These are phyloP conservation scores for Triglochin maritima DNA, from an alignment of 106 monocot genomes.

Conservation along the genomic window DNA sequence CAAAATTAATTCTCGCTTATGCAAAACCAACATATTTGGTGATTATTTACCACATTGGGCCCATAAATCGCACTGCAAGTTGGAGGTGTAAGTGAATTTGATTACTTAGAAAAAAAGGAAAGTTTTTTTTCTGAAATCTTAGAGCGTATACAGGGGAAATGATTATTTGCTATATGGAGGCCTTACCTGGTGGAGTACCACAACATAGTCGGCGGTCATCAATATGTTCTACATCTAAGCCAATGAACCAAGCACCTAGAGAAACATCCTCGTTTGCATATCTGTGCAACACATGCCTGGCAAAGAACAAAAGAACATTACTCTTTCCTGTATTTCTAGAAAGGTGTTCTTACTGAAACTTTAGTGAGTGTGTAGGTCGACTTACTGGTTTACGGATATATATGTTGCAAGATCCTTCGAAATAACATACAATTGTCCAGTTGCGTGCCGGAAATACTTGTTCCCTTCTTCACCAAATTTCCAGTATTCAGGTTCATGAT, in stretches of 20 bases:
- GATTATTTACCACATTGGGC: too few species aligned
- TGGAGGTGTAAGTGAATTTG: too few species aligned
- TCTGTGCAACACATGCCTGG: slow-evolving; percentile 34
- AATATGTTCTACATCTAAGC: slow-evolving; percentile 40
- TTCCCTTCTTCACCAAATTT: slow-evolving; percentile 93
- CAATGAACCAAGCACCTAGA: slow-evolving; percentile 42
- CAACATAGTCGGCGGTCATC: slow-evolving; percentile 39
- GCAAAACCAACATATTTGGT: not conserved
- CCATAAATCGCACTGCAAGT: too few species aligned
- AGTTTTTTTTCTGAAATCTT: too few species aligned
- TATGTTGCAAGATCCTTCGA: slow-evolving; percentile 89
- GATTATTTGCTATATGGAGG: too few species aligned
- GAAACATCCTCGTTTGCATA: slow-evolving; percentile 49
- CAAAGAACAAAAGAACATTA: not conserved
- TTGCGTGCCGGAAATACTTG: slow-evolving; percentile 91
- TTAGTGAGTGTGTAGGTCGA: not conserved
- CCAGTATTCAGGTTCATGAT: slow-evolving; percentile 88
- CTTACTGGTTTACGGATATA: slow-evolving; percentile 76
- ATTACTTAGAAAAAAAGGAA: too few species aligned
- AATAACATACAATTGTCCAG: slow-evolving; percentile 82
- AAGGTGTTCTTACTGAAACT: not conserved
- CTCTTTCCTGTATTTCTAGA: not conserved
- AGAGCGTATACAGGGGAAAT: too few species aligned
- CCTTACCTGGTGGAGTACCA: slow-evolving; percentile 34
- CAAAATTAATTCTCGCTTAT: not conserved